These are phyloP conservation scores for Chrysoporthe cubensis DNA, from an alignment of 2,329 filamentous ascomycete species.

Conservation along the genomic window DNA sequence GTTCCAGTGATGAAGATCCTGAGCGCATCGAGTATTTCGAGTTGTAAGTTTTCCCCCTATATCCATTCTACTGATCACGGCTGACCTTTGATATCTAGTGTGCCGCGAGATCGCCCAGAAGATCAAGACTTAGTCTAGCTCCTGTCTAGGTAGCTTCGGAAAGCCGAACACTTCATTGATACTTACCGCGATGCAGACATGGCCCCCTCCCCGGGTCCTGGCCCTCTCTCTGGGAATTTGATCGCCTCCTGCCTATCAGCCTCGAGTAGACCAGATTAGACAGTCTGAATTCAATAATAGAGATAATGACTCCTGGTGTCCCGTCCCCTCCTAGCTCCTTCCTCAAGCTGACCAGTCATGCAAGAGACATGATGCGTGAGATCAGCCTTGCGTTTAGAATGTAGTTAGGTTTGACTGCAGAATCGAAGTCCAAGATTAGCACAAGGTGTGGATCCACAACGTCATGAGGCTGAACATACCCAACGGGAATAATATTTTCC, in stretches of 20 bases:
- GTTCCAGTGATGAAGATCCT: slow-evolving; percentile 52
- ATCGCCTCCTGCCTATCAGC: no score
- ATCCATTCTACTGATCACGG: no score
- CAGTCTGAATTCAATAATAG: no score
- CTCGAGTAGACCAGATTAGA: no score
- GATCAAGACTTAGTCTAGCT: background rate
- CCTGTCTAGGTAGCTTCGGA: background rate
- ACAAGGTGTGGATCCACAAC: no score
- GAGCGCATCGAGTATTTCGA: slow-evolving; percentile 37
- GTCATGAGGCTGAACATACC: slow-evolving; percentile 10
- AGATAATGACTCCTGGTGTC: no score
- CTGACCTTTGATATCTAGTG: background rate
- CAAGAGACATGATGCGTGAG: no score
- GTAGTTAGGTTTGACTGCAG: background rate
- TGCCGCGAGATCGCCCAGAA: slow-evolving; percentile 21
- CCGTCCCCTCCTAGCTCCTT: background rate
- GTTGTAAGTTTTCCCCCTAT: background rate
- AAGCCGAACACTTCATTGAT: background rate
- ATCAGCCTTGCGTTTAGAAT: slow-evolving; percentile 6
- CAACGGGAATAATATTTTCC: slow-evolving; percentile 19
- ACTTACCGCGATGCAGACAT: no score
- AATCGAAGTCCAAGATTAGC: background rate
- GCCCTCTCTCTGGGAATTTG: no score
- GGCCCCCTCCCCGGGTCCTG: background rate
- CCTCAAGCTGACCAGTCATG: background rate